Evolutionary conservation across 1,284 basidiomycete genomes (phyloP).

Genomic region (Apiotrichum montevideense): DNA sequence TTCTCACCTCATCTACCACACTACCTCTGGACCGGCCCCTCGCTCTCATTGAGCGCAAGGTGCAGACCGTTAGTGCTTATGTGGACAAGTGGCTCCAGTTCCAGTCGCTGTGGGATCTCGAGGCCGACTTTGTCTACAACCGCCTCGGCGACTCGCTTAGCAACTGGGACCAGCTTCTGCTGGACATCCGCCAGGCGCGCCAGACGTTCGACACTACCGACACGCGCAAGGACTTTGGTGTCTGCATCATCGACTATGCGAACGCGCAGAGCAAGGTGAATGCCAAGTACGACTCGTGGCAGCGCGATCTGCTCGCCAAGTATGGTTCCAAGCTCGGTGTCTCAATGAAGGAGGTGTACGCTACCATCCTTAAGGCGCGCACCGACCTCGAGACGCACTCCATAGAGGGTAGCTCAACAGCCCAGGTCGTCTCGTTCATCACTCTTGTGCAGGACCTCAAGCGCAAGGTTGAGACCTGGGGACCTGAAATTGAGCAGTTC

Average conservation of each 20-base stretch:
- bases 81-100: slow-evolving; percentile 98
- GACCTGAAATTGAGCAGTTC: slow-evolving; percentile 92
- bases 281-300: slow-evolving; percentile 97
- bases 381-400: slow-evolving; percentile 89
- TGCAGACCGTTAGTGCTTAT: slow-evolving; percentile 68
- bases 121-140: slow-evolving; percentile 89
- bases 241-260: slow-evolving; percentile 93
- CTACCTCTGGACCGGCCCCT: slow-evolving; percentile 76
- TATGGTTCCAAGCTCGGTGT: slow-evolving; percentile 89
- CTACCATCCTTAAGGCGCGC: slow-evolving; percentile 81
- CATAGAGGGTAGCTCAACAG: slow-evolving; percentile 65
- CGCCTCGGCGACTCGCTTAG: slow-evolving; percentile 86
- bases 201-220: slow-evolving; percentile 96
- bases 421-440: slow-evolving; percentile 96
- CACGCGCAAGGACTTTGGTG: slow-evolving; percentile 82
- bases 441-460: slow-evolving; percentile 99
- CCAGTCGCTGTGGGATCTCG: slow-evolving; percentile 97
- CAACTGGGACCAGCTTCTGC: slow-evolving; percentile 89
- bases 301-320: slow-evolving; percentile 82
- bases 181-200: slow-evolving; percentile 92
- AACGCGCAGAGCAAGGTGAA: slow-evolving; percentile 96
- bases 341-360: slow-evolving; percentile 95
- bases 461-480: slow-evolving; percentile 93
- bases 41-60: slow-evolving; percentile 77
- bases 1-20: slow-evolving; percentile 69